phyloP scores from a whole-genome alignment of 202 grass and related monocot species.

The Bolboschoenoplectus hybrid region DNA sequence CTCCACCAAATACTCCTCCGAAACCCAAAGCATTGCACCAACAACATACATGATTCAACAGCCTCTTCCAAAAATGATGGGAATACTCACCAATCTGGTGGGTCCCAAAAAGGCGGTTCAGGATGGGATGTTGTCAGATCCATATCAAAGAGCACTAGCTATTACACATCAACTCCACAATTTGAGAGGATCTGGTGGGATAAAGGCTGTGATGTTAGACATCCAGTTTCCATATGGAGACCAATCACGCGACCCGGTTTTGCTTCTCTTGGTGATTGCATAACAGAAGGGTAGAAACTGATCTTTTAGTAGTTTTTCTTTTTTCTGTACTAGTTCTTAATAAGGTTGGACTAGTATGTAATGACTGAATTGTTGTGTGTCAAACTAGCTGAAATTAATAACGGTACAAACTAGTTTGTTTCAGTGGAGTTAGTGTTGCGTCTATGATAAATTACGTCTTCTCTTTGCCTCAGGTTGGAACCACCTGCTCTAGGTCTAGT shows the following conservation, averaged over 20 bases:
- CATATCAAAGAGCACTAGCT: slow-evolving; percentile 70
- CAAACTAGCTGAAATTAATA: slow-evolving; percentile 12
- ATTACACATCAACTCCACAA: slow-evolving; percentile 86
- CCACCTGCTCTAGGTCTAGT: slow-evolving; percentile 84
- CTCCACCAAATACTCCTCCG: slow-evolving; percentile 88
- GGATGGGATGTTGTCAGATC: slow-evolving; percentile 81
- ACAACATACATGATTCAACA: slow-evolving; percentile 54
- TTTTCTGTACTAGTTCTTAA: slow-evolving; percentile 14
- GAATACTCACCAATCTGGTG: slow-evolving; percentile 46
- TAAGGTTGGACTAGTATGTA: slow-evolving; percentile 25
- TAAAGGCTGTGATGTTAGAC: slow-evolving; percentile 82
- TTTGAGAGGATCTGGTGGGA: slow-evolving; percentile 99
- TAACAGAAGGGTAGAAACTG: slow-evolving; percentile 78
- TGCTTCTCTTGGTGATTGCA: slow-evolving; percentile 85
- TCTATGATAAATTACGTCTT: slow-evolving; percentile 17
- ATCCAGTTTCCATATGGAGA: slow-evolving; percentile 87
- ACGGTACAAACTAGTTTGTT: neutral
- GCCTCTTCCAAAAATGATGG: slow-evolving; percentile 48
- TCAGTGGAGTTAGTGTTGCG: neutral
- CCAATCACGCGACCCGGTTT: slow-evolving; percentile 74
- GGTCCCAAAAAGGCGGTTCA: slow-evolving; percentile 47
- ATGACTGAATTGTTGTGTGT: neutral
- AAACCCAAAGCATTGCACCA: slow-evolving; percentile 67
- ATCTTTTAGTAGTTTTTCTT: slow-evolving; percentile 27
- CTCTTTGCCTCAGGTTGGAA: slow-evolving; percentile 71